A percentile compares a stretch with the other conserved stretches of the same genome.
phyloP scores from a whole-genome alignment of 805 yeast genomes.

The Blastobotrys americana region DNA sequence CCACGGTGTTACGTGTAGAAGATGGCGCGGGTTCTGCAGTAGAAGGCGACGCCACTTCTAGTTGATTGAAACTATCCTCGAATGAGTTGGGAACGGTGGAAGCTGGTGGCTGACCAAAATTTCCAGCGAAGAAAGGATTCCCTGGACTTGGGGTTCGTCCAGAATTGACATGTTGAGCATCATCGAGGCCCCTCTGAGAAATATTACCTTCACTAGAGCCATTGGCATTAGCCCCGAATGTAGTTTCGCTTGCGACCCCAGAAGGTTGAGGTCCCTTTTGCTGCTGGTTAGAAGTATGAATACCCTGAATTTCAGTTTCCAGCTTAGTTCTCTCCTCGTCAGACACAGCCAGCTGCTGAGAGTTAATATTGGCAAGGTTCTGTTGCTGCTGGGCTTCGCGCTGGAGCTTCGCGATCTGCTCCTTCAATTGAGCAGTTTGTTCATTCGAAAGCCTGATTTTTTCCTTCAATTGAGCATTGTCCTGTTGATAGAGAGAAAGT shows the following conservation, averaged over 20 bases:
- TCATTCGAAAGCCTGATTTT: conserved; percentile 59
- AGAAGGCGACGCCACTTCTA: conserved; percentile 22
- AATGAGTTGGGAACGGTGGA: conserved; percentile 8
- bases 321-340: conserved; percentile 38
- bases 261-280: conserved; percentile 36
- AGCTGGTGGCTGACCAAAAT: background rate
- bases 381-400: conserved; percentile 53
- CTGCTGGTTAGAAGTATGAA: conserved; percentile 25
- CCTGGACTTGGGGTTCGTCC: conserved; percentile 11
- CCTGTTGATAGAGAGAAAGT: conserved; percentile 61
- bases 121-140: conserved; percentile 11
- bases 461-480: conserved; percentile 60
- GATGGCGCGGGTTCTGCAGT: conserved; percentile 22
- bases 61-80: conserved; percentile 22
- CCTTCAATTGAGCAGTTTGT: conserved; percentile 53
- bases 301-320: conserved; percentile 20
- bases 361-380: conserved; percentile 56
- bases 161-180: conserved; percentile 2
- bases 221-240: conserved; percentile 16
- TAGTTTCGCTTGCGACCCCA: conserved; percentile 1
- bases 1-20: conserved; percentile 21
- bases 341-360: conserved; percentile 63
- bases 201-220: conserved; percentile 20
- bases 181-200: conserved; percentile 25
- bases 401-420: conserved; percentile 46